Evolutionary conservation across 1,139 yeast species (phyloP), one percentile per base, ranked within the genome.

Genomic region (Debaryomyces robertsiae): DNA sequence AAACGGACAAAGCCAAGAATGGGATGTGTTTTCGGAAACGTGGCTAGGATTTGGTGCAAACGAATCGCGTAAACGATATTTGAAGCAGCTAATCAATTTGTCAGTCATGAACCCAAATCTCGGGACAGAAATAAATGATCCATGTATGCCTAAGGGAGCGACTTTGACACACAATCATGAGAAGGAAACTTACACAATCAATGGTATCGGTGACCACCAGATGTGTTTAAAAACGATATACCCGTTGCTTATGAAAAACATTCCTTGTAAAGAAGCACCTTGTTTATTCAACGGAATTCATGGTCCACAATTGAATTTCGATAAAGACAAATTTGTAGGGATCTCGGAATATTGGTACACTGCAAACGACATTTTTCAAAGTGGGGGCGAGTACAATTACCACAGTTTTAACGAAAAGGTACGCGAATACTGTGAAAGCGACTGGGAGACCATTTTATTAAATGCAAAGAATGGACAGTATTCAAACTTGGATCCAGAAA

Each of bases 11-110:
- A 48, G 73, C 0, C 88, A 82, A 51, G 63, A 68, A 41, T 85
- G 91, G 91, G 72, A 79, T 35, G 81, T 85, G 0, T 86, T 84
- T 61, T 91, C 84, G 2, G 83, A 86, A 40, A 84, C 93, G 0
- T 86, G 94, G 94, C 63, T 86, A 19, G 93, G 93, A 1, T 86
- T 85, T 63, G 95, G 95, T 14, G 93, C 94, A 2, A 85, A 85
- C 50, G 84, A 84, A 53, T 93, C 94, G 3, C 63, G 91, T 36
- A 73, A 67, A 47, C 66, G 94, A 44, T 84, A 82, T 57, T 59
- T 84, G 37, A 72, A 73, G 27, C 83, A 78, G 41, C 61, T 84
- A 41, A 60, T 71, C 11, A 50, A 55, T 38, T 41, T 69, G 27
- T 46, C 59, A 1, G 41, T 52, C 4, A 47, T 69, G 62, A 55